Evolutionary conservation across 768 basidiomycete genomes (phyloP).

Genomic region (Mycena metata): DNA sequence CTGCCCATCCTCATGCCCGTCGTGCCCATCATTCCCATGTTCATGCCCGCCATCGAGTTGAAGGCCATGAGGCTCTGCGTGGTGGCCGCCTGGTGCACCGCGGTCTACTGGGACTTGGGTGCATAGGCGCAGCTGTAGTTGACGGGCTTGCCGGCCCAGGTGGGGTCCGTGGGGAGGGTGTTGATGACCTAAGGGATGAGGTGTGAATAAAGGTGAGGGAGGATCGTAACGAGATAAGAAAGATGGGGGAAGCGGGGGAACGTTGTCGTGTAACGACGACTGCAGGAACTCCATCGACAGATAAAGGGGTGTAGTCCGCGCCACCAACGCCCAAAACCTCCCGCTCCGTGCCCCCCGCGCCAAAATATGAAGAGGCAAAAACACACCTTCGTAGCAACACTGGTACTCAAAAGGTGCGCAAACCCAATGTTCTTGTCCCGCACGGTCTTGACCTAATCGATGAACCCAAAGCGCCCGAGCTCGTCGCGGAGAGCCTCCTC

Average conservation of each 20-base stretch:
- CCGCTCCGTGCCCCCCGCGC: too few relatives aligned
- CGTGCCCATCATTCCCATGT: not conserved
- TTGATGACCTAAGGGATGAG: slow-evolving; percentile 82
- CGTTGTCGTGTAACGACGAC: too few relatives aligned
- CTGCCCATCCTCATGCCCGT: not conserved
- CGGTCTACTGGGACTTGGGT: slow-evolving; percentile 94
- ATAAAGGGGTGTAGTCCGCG: too few relatives aligned
- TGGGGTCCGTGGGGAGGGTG: slow-evolving; percentile 90
- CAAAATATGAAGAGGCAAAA: slow-evolving; percentile 34
- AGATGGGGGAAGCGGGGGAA: not conserved
- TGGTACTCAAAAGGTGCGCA: slow-evolving; percentile 97
- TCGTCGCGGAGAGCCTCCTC: slow-evolving; percentile 95
- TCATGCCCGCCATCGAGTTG: too few relatives aligned
- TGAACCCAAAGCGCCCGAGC: slow-evolving; percentile 91
- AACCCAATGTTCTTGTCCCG: slow-evolving; percentile 99
- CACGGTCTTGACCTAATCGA: slow-evolving; percentile 99
- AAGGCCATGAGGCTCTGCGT: slow-evolving; percentile 64
- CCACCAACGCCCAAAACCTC: too few relatives aligned
- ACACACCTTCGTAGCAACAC: slow-evolving; percentile 92
- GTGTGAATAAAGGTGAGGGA: too few relatives aligned
- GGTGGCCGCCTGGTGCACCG: slow-evolving; percentile 88
- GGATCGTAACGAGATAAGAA: not conserved
- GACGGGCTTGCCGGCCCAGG: slow-evolving; percentile 96
- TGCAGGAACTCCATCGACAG: too few relatives aligned
- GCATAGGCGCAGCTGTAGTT: slow-evolving; percentile 99